Conservation (phyloP, 148 eudicot genomes). For the Camellia granthamiana region DNA sequence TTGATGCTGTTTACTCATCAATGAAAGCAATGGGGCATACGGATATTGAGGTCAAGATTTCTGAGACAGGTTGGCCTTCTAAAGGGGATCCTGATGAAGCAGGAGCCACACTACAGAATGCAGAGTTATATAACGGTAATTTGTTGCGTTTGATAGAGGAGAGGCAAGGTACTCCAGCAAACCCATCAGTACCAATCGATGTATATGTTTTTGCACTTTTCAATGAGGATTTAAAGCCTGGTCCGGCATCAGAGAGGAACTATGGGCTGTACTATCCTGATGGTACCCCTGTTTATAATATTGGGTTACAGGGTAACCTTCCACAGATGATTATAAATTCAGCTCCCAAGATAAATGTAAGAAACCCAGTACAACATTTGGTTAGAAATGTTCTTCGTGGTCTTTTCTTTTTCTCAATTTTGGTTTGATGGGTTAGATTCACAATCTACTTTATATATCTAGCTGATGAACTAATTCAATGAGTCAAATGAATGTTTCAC, state of each 20-base stretch:
- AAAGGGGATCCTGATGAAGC: conserved; percentile 68
- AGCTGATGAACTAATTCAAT: neutral
- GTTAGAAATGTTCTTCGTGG: neutral
- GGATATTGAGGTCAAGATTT: conserved; percentile 49
- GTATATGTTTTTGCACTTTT: conserved; percentile 82
- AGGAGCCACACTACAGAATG: conserved; percentile 74
- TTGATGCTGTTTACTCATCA: conserved; percentile 84
- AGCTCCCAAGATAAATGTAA: conserved; percentile 34
- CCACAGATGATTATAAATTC: conserved; percentile 42
- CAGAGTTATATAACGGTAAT: conserved; percentile 72
- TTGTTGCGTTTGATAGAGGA: conserved; percentile 50
- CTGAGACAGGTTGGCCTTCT: conserved; percentile 96
- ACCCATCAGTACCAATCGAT: conserved; percentile 59
- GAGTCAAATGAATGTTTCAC: neutral
- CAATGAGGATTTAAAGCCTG: conserved; percentile 83
- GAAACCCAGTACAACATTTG: conserved; percentile 15
- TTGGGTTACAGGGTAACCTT: conserved; percentile 66
- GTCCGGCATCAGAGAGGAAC: conserved; percentile 82
- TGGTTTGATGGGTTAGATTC: neutral
- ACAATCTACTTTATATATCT: neutral
- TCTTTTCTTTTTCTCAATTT: neutral
- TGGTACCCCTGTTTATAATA: conserved; percentile 61
- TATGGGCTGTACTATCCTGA: conserved; percentile 84
- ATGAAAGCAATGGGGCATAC: conserved; percentile 66
- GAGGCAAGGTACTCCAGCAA: conserved; percentile 71